Conservation (phyloP, 306 rosid genomes). For the Sesbania bispinosa region DNA sequence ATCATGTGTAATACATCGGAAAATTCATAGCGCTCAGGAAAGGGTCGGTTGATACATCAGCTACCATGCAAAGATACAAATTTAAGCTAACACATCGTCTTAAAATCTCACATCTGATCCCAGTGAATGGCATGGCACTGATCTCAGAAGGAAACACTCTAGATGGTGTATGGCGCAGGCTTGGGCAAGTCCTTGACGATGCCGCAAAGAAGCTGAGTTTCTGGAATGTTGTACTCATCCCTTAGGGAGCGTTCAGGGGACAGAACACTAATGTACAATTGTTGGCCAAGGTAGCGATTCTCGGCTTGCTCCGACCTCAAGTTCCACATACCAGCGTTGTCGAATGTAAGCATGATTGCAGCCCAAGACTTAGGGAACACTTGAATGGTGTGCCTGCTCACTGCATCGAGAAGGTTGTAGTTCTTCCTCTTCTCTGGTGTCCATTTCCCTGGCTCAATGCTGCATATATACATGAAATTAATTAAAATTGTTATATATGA, state of each 20-base stretch:
- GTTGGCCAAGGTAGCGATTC: constrained; percentile 64
- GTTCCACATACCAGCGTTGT: constrained; percentile 80
- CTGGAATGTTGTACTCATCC: constrained; percentile 67
- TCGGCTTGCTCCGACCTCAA: constrained; percentile 54
- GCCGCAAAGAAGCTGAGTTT: constrained; percentile 46
- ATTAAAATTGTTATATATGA: too few species aligned
- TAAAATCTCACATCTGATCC: too few species aligned
- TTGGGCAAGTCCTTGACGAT: constrained; percentile 43
- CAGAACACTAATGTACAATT: constrained; percentile 47
- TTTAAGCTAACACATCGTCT: too few species aligned
- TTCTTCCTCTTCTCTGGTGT: constrained; percentile 48
- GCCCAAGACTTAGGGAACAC: constrained; percentile 75
- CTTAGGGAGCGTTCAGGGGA: constrained; percentile 44
- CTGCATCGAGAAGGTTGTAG: constrained; percentile 72
- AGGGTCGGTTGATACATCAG: constrained; percentile 6
- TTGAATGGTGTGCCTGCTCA: constrained; percentile 78
- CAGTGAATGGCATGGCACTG: too few species aligned
- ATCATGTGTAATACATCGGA: neutral
- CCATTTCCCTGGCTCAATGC: constrained; percentile 79
- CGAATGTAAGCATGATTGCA: constrained; percentile 54
- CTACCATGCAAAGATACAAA: too few species aligned
- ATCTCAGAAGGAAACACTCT: too few species aligned
- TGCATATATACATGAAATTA: too few species aligned
- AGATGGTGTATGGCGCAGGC: constrained; percentile 33
- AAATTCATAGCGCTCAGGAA: neutral